Base-by-base conservation (phyloP, 1,284 basidiomycete species). In the Singerocomus inundabilis region DNA sequence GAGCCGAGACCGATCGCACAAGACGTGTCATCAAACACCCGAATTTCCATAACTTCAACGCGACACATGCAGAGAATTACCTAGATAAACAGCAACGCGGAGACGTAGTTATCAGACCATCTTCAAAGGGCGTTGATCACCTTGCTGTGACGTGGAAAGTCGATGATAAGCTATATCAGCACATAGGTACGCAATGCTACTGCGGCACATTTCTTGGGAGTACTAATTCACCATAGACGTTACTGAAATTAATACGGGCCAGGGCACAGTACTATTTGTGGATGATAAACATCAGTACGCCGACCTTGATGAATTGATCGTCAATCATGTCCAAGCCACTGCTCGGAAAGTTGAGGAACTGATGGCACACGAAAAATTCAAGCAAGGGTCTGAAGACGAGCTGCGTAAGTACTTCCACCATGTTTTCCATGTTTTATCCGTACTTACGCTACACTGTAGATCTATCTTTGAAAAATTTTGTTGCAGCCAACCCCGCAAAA, bases 111-210 rank as follows among this genome's bases (percentile, higher is more conserved):
- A 93, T 99, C 57, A 80, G 97, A 39, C 97, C 97, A 0, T 97
- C 93, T 29, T 98, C 95, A 4, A 95, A 96, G 69, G 96, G 96
- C 6, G 73, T 80, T 34, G 85, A 98, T 64, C 97, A 99, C 71
- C 78, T 99, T 32, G 97, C 97, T 31, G 91, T 99, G 12, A 99
- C 97, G 0, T 99, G 97, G 97, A 99, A 99, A 72, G 95, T 99
- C 10, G 96, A 97, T 59, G 91, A 98, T 53, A 91, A 88, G 55
- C 77, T 99, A 18, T 99, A 91, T 72, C 97, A 99, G 68, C 98
- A 99, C 67, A 91, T 99, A 54, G 94, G 92, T 92, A 62, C n/a
- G 71, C 57, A 44, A 35, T 9, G 46, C 26, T 41, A 44, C 33
- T 9, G 25, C 31, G 6, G 15, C 32, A 36, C 21, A 28, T 48